These are phyloP conservation scores for Apostasia shenzhenica DNA, from an alignment of 106 monocot genomes.

Conservation along the genomic window DNA sequence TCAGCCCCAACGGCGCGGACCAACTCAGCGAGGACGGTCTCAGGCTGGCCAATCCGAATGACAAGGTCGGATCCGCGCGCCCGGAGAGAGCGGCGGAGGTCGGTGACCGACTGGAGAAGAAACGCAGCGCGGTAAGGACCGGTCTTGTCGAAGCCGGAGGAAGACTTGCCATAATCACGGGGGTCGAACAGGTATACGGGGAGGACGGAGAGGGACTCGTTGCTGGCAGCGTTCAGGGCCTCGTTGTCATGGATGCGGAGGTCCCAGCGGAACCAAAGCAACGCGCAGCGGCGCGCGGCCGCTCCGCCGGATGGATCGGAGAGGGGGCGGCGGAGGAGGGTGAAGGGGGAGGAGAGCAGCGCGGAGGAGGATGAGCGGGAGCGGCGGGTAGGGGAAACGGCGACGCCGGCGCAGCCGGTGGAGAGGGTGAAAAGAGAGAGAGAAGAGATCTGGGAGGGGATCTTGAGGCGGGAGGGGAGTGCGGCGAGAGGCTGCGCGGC, in stretches of 20 bases:
- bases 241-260: conserved; percentile 94
- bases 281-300: conserved; percentile 59
- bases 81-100: conserved; percentile 55
- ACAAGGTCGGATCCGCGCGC: conserved; percentile 86
- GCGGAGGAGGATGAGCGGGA: conserved; percentile 19
- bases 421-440: conserved; percentile 17
- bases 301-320: conserved; percentile 36
- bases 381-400: conserved; percentile 1
- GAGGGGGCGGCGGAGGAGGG: conserved; percentile 37
- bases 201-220: conserved; percentile 74
- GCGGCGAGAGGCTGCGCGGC: conserved; percentile 23
- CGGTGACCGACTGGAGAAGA: conserved; percentile 71
- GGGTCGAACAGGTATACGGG: conserved; percentile 92
- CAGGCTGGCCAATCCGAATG: conserved; percentile 74
- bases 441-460: conserved; percentile 47
- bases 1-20: conserved; percentile 70
- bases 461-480: conserved; percentile 39
- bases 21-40: conserved; percentile 61
- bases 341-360: conserved; percentile 29
- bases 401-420: conserved; percentile 3
- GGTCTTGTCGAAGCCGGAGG: conserved; percentile 84
- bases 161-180: conserved; percentile 75
- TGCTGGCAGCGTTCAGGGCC: conserved; percentile 50
- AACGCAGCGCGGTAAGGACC: conserved; percentile 86
- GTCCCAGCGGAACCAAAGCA: conserved; percentile 92